Evolutionary conservation across 2,329 filamentous ascomycete genomes (phyloP).

Genomic region (Tolypocladium endophyticum): DNA sequence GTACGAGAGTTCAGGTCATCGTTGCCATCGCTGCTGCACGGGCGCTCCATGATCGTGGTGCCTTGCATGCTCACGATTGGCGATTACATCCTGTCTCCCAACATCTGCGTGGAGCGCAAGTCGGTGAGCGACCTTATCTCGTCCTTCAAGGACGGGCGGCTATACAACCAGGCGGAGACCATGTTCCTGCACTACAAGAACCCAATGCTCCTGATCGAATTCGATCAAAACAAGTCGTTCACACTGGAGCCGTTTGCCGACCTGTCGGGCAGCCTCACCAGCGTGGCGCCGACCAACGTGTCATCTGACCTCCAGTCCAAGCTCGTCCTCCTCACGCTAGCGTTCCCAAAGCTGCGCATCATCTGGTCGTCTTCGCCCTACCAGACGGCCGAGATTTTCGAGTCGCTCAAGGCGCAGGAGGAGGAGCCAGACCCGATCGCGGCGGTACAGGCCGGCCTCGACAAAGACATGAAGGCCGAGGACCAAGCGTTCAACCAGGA

Average conservation of each 20-base stretch:
- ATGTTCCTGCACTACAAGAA: slow-evolving; percentile 91
- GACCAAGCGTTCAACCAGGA: slow-evolving; percentile 70
- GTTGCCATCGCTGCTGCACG: slow-evolving; percentile 82
- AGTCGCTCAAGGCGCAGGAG: slow-evolving; percentile 81
- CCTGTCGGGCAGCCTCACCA: slow-evolving; percentile 48
- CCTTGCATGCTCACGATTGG: slow-evolving; percentile 95
- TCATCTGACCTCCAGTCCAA: slow-evolving; percentile 78
- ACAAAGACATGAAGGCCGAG: slow-evolving; percentile 42
- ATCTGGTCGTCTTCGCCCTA: slow-evolving; percentile 92
- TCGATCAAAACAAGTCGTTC: slow-evolving; percentile 94
- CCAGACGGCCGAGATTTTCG: slow-evolving; percentile 95
- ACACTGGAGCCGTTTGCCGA: slow-evolving; percentile 77
- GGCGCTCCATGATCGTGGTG: slow-evolving; percentile 75
- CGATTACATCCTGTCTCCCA: slow-evolving; percentile 87
- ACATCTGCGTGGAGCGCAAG: slow-evolving; percentile 91
- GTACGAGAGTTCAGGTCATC: slow-evolving; percentile 93
- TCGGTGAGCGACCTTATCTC: slow-evolving; percentile 83
- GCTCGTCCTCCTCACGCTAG: slow-evolving; percentile 81
- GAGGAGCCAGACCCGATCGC: slow-evolving; percentile 82
- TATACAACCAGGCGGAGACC: slow-evolving; percentile 84
- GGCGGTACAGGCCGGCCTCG: slow-evolving; percentile 73
- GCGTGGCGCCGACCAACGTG: slow-evolving; percentile 47
- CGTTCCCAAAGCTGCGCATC: slow-evolving; percentile 80
- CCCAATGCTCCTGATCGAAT: slow-evolving; percentile 91
- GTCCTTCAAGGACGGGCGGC: slow-evolving; percentile 81